Conservation (phyloP, 768 basidiomycete genomes). For the Collybia nuda region DNA sequence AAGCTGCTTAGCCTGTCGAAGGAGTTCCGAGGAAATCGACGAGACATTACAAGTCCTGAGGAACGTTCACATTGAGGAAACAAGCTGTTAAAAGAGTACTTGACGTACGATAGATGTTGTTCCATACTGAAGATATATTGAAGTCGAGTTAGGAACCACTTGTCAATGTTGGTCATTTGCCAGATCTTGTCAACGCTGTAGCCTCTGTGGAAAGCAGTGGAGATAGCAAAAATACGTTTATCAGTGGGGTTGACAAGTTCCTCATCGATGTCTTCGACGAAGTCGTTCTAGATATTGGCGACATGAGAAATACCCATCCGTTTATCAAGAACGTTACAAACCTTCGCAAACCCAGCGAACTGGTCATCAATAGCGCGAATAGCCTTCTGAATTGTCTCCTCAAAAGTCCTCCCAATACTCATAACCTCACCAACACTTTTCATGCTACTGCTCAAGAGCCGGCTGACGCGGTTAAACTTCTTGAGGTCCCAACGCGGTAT, state of each 20-base stretch:
- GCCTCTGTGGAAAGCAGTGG: constrained; percentile 88
- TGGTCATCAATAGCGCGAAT: constrained; percentile 96
- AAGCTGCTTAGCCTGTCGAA: constrained; percentile 87
- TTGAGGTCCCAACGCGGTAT: constrained; percentile 99
- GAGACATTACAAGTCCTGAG: constrained; percentile 63
- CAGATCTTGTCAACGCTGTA: constrained; percentile 96
- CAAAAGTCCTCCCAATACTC: constrained; percentile 97
- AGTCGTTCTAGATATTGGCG: constrained; percentile 62
- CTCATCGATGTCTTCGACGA: constrained; percentile 88
- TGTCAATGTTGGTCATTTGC: constrained; percentile 98
- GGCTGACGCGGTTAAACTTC: constrained; percentile 94
- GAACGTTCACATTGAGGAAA: constrained; percentile 1
- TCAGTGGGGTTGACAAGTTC: constrained; percentile 95
- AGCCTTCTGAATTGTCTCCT: constrained; percentile 98
- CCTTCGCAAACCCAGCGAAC: constrained; percentile 91
- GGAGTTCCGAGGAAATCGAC: constrained; percentile 56
- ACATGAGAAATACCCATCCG: neutral
- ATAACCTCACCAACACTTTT: constrained; percentile 99
- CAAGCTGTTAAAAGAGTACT: neutral
- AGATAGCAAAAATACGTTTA: constrained; percentile 96
- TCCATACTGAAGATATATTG: constrained; percentile 85
- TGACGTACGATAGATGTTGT: constrained; percentile 65
- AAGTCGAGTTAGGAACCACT: constrained; percentile 95
- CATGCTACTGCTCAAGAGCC: constrained; percentile 92
- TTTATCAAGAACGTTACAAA: constrained; percentile 14